Evolutionary conservation across 73 alveolate species (phyloP), one percentile per base, ranked within the genome.

Genomic region (Paramecium primaurelia): DNA sequence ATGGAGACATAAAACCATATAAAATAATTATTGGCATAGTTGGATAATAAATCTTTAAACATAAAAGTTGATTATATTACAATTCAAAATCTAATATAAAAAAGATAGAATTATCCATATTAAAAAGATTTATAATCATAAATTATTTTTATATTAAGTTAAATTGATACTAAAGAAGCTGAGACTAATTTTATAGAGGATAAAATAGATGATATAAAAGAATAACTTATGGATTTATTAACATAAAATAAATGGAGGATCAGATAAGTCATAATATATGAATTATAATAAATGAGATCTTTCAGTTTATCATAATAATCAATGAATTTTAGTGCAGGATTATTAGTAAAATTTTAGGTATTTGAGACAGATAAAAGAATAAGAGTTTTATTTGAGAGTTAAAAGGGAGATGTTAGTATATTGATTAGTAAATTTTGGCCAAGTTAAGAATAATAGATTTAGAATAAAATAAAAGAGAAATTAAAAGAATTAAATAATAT

Each of bases 341-440:
- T 45, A 18, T 12, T 75, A 32, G 60, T 75, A 16, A 75, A 37
- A 40, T 75, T 37, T n/a, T 37, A 40, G 20, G 88, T 37, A 2
- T 75, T 14, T 75, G 88, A 75, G 37, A 75, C 88, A 8, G 88
- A 75, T 75, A 34, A 30, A 36, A 75, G 88, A 75, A 45, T 75
- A 0, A 75, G 10, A n/a, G 59, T 45, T 5, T 32, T 75, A n/a
- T 37, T 75, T n/a, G 88, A 75, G 11, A 18, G 8, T 26, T 16
- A 30, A 75, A 22, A 75, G 5, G 18, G 38, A 16, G 49, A 22
- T 40, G 9, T 2, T 20, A 28, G 51, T 68, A 6, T 68, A 28
- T 68, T 68, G 32, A 26, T 68, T 4, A 54, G 69, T 54, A 54
- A 68, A 12, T 68, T 12, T 68, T 68, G 84, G 84, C 26, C 40